Conservation (phyloP, 2,329 filamentous ascomycete genomes). For the Neoscytalidium dimidiatum region DNA sequence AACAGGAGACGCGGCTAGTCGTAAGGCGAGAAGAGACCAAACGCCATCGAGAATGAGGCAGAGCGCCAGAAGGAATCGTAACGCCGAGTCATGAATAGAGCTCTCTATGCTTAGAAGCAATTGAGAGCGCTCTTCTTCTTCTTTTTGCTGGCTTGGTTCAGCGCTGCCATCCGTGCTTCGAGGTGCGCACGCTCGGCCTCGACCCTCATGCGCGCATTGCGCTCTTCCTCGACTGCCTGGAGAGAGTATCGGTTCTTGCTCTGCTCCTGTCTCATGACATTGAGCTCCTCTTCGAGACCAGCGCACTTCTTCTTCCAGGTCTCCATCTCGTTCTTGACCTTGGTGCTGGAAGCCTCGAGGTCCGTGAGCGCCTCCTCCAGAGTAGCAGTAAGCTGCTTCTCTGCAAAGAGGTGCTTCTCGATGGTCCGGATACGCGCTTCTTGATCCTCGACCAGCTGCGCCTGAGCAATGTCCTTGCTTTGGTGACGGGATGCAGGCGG, state of each 20-base stretch:
- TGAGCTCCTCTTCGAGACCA: constrained; percentile 71
- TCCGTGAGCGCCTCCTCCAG: constrained; percentile 95
- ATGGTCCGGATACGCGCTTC: constrained; percentile 93
- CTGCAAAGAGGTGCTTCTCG: constrained; percentile 92
- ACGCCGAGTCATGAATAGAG: not conserved
- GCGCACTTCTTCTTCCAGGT: constrained; percentile 84
- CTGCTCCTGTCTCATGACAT: constrained; percentile 62
- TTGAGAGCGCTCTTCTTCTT: constrained; percentile 95
- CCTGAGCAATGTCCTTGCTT: constrained; percentile 77
- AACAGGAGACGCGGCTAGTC: not conserved
- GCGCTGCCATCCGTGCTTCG: constrained; percentile 74
- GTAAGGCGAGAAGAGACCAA: not conserved
- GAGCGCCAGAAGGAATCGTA: not conserved
- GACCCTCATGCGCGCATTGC: constrained; percentile 85
- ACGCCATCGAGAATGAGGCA: constrained; percentile 2
- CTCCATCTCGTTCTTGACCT: constrained; percentile 87
- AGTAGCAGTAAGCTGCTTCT: constrained; percentile 94
- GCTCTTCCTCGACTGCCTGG: constrained; percentile 93
- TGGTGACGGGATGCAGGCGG: constrained; percentile 68
- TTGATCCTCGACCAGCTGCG: constrained; percentile 89
- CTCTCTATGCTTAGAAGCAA: constrained; percentile 72
- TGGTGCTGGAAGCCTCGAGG: constrained; percentile 87
- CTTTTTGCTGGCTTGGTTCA: constrained; percentile 89
- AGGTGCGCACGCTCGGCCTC: constrained; percentile 86
- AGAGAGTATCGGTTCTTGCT: constrained; percentile 65